These are phyloP conservation scores for Platismatia glauca DNA, from an alignment of 495 filamentous ascomycete species.

Conservation along the genomic window DNA sequence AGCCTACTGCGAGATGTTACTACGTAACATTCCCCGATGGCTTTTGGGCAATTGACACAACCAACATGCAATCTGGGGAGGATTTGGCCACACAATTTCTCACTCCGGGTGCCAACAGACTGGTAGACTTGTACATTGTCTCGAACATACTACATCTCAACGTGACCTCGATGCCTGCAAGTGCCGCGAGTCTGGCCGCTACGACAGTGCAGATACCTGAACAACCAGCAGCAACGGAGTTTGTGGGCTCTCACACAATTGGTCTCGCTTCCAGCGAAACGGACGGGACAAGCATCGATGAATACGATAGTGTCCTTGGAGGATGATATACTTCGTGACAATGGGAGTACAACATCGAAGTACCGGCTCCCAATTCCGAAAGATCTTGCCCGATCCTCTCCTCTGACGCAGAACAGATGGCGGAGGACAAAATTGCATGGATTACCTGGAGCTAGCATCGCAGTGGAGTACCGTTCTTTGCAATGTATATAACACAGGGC, in stretches of 20 bases:
- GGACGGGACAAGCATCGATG: background rate
- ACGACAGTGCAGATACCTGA: background rate
- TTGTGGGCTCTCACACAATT: background rate
- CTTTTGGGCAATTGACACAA: constrained; percentile 2
- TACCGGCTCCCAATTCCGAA: too few species aligned
- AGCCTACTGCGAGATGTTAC: constrained; percentile 1
- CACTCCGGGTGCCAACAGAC: background rate
- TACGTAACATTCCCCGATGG: constrained; percentile 3
- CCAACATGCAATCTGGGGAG: background rate
- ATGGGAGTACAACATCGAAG: background rate
- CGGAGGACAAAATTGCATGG: background rate
- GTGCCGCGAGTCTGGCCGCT: background rate
- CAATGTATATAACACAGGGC: background rate
- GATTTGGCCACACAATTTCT: constrained; percentile 8
- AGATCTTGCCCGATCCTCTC: background rate
- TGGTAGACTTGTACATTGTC: background rate
- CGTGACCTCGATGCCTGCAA: background rate
- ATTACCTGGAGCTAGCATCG: background rate
- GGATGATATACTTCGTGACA: background rate
- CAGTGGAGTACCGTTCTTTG: background rate
- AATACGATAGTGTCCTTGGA: background rate
- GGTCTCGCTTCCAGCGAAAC: background rate
- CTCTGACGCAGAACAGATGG: background rate
- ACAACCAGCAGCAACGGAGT: background rate
- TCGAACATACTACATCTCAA: constrained; percentile 5